Base-by-base conservation (phyloP, 805 yeast species). In the Saccharomycopsis guyanensis region DNA sequence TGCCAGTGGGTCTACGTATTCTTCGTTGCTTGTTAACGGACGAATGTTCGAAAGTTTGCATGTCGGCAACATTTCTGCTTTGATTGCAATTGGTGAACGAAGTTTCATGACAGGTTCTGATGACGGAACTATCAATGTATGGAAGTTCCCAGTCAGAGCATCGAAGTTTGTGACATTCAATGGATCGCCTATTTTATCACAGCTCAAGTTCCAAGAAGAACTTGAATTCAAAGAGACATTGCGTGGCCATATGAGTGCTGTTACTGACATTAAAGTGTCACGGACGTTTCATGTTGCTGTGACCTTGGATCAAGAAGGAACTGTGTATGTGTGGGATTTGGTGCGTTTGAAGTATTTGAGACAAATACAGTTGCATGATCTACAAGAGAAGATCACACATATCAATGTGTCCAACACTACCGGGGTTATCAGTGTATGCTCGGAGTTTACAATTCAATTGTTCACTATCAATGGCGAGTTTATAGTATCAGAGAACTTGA, bases 311-410 rank as follows among this genome's bases (percentile, higher is more conserved):
- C 54, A 45, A 0, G 64, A 59, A 6, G 91, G 94, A 0, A 59
- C 59, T 2, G 74, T 78, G 2, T 69, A 70, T 16, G 52, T 79
- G 3, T 86, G 95, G 91, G 86, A 86, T 55, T 53, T 78, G 34
- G 69, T 78, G 1, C 58, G 79, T 25, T 68, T 66, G 43, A 70
- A 70, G 43, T 69, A 72, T 37, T 71, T 83, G 2, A 61, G 85
- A 46, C 57, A 59, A 33, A 50, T 58, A 4, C 13, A 20, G 4
- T 10, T 16, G 23, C 16, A 6, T 8, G 43, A 29, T 7, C 18
- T 15, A 7, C 8, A 25, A 39, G 39, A 42, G 15, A 54, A 48
- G 4, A 64, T 59, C 16, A 51, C 52, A 2, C 58, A 66, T 13
- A 59, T 70, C 3, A 66, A 75, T 2, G 69, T 80, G 20, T 75